These are phyloP conservation scores for Trametes hirsuta DNA, from an alignment of 1,284 basidiomycete genomes.

Conservation along the genomic window DNA sequence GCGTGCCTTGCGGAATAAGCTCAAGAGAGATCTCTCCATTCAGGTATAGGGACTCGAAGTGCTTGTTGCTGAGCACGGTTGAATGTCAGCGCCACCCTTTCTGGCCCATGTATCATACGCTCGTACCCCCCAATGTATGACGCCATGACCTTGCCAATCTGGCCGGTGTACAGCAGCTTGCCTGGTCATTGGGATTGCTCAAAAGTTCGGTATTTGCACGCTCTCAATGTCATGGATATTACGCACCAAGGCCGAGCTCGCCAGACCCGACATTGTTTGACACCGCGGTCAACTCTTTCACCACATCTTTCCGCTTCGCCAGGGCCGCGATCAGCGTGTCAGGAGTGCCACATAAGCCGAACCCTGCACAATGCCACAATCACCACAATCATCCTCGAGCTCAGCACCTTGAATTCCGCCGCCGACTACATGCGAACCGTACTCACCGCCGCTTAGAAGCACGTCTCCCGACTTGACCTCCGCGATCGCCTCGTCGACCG, in stretches of 20 bases:
- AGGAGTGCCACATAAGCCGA: conserved; percentile 78
- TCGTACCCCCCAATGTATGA: conserved; percentile 85
- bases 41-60: conserved; percentile 79
- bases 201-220: background rate
- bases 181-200: conserved; percentile 46
- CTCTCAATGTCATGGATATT: background rate
- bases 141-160: conserved; percentile 85
- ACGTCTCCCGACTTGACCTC: conserved; percentile 65
- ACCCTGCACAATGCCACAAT: conserved; percentile 50
- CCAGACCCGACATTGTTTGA: conserved; percentile 91
- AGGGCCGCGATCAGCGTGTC: conserved; percentile 88
- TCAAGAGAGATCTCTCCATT: conserved; percentile 84
- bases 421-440: background rate
- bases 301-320: conserved; percentile 64
- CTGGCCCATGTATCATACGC: background rate
- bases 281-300: conserved; percentile 78
- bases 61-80: conserved; percentile 65
- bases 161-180: conserved; percentile 74
- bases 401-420: background rate
- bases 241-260: conserved; percentile 78
- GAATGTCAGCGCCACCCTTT: background rate
- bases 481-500: conserved; percentile 56
- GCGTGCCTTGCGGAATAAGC: conserved; percentile 89
- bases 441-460: conserved; percentile 80
- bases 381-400: background rate